Conservation (phyloP, 495 filamentous ascomycete genomes). For the Aspergillus egyptiacus region DNA sequence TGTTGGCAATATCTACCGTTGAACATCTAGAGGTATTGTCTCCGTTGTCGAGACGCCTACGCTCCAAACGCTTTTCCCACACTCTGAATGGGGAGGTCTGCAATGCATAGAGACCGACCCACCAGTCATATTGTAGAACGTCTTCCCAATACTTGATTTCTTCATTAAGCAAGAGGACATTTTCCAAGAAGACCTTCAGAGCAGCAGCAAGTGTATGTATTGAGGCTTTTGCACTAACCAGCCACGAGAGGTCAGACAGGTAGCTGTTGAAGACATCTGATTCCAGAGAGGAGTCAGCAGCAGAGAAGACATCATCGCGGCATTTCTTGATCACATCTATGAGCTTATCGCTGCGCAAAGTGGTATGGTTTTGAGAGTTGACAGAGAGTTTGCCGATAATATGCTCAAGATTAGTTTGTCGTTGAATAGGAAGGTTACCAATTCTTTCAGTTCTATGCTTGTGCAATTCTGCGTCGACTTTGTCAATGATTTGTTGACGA, state of each 20-base stretch:
- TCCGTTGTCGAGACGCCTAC: conserved; percentile 11
- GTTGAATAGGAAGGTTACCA: conserved; percentile 11
- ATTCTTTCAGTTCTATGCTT: conserved; percentile 20
- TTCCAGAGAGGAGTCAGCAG: conserved; percentile 13
- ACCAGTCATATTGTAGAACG: conserved; percentile 63
- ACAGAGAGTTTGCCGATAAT: conserved; percentile 65
- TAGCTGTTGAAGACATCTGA: conserved; percentile 30
- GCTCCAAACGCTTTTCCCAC: conserved; percentile 49
- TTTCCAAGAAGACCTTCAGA: conserved; percentile 65
- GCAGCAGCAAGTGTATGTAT: conserved; percentile 76
- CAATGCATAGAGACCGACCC: conserved; percentile 68
- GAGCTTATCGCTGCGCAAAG: conserved; percentile 49
- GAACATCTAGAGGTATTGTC: conserved; percentile 45
- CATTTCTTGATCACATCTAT: conserved; percentile 55
- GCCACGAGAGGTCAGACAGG: conserved; percentile 77
- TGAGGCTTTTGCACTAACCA: conserved; percentile 79
- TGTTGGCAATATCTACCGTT: background rate
- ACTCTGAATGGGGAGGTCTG: conserved; percentile 74
- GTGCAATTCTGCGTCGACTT: conserved; percentile 13
- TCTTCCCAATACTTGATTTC: conserved; percentile 94
- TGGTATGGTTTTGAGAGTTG: conserved; percentile 48
- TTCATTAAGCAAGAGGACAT: conserved; percentile 72
- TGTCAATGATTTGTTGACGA: conserved; percentile 41
- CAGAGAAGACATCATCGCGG: conserved; percentile 26
- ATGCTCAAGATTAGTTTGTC: conserved; percentile 45